phyloP scores from a whole-genome alignment of 2,329 filamentous ascomycete genomes.

The Drechslerella stenobrocha region DNA sequence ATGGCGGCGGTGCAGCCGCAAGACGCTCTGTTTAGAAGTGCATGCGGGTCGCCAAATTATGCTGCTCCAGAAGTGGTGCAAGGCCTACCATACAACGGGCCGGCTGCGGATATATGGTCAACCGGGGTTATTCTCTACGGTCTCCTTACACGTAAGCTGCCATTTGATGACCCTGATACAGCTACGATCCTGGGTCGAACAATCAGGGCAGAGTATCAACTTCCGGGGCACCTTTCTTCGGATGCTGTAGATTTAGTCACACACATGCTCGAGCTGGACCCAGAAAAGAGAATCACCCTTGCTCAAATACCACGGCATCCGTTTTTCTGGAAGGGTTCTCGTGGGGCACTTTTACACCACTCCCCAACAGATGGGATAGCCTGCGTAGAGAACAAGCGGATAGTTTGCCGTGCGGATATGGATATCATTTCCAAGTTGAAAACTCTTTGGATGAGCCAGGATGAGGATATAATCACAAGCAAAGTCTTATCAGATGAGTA shows the following conservation, averaged over 20 bases:
- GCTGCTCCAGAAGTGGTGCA: conserved; percentile 89
- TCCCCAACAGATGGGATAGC: neutral
- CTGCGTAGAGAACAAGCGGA: neutral
- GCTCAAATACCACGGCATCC: conserved; percentile 83
- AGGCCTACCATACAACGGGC: conserved; percentile 75
- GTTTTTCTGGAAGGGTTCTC: conserved; percentile 60
- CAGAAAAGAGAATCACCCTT: conserved; percentile 76
- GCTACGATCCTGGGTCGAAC: conserved; percentile 66
- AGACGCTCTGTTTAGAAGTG: conserved; percentile 77
- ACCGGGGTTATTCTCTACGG: conserved; percentile 87
- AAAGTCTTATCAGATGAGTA: conserved; percentile 23
- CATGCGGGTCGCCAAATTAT: conserved; percentile 95
- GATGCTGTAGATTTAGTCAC: conserved; percentile 78
- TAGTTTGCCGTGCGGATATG: conserved; percentile 7
- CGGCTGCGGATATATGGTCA: conserved; percentile 91
- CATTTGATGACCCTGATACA: conserved; percentile 73
- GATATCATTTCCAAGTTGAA: conserved; percentile 29
- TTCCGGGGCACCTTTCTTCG: conserved; percentile 65
- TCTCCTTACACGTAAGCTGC: conserved; percentile 78
- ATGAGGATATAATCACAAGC: conserved; percentile 6
- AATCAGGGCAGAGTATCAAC: conserved; percentile 64
- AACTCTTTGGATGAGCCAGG: conserved; percentile 29
- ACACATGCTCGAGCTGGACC: conserved; percentile 76
- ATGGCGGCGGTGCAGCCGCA: conserved; percentile 91
- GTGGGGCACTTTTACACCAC: neutral